These are phyloP conservation scores for Borealophlyctis nickersoniae DNA, from an alignment of 192 early-diverging fungal genomes.

Conservation along the genomic window DNA sequence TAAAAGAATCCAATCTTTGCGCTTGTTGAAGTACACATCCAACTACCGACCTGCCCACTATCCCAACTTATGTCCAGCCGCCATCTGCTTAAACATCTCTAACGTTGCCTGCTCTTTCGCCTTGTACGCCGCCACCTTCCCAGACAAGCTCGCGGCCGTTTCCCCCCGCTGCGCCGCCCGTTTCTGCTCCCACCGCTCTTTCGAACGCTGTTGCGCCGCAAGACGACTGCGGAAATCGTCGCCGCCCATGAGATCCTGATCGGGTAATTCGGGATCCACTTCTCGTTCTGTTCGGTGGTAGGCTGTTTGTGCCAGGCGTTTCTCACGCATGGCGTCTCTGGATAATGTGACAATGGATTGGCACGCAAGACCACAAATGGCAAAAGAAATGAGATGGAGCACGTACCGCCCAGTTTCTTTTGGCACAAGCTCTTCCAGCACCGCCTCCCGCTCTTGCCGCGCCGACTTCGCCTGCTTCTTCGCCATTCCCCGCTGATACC, in stretches of 20 bases:
- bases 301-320: slow-evolving; percentile 56
- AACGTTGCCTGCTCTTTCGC: slow-evolving; percentile 73
- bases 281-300: slow-evolving; percentile 60
- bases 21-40: too few relatives aligned
- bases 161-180: slow-evolving; percentile 25
- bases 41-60: neutral
- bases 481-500: slow-evolving; percentile 24
- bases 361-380: neutral
- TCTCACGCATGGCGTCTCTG: slow-evolving; percentile 63
- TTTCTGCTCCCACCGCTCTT: slow-evolving; percentile 42
- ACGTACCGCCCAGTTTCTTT: slow-evolving; percentile 49
- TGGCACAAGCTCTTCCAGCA: slow-evolving; percentile 66
- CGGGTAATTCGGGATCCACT: slow-evolving; percentile 60
- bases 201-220: slow-evolving; percentile 25
- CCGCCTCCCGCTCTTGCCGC: slow-evolving; percentile 49
- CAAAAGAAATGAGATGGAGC: too few relatives aligned
- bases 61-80: slow-evolving; percentile 16
- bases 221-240: slow-evolving; percentile 29
- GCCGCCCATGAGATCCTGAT: slow-evolving; percentile 59
- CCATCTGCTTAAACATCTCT: slow-evolving; percentile 68
- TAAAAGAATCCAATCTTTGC: too few relatives aligned
- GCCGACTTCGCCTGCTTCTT: slow-evolving; percentile 41
- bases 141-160: slow-evolving; percentile 34
- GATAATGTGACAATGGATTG: too few relatives aligned
- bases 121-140: slow-evolving; percentile 46